Conservation (phyloP, 176 grass and related monocot species). For the Triticum urartu region DNA sequence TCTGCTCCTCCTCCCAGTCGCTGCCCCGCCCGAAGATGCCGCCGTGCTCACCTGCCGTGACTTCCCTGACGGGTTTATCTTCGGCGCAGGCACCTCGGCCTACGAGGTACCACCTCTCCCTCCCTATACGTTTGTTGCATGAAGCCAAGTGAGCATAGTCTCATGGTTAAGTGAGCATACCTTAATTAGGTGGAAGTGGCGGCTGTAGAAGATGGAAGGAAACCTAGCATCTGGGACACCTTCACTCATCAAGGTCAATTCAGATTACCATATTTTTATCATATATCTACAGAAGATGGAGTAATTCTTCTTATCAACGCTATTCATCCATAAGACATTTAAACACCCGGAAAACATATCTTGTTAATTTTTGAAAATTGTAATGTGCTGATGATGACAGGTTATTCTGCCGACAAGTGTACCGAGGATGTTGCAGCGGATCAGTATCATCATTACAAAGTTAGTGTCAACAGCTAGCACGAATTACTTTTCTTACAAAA, state of each 20-base stretch:
- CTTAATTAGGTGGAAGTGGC: too few relatives aligned
- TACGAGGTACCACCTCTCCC: slow-evolving; percentile 3
- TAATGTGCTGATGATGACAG: background rate
- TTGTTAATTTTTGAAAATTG: background rate
- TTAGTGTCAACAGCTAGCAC: background rate
- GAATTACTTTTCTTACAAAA: background rate
- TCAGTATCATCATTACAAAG: background rate
- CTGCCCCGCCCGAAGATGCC: background rate
- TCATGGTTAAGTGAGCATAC: background rate
- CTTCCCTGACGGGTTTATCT: slow-evolving; percentile 45
- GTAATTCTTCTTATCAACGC: too few relatives aligned
- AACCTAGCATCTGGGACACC: too few relatives aligned
- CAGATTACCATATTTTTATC: too few relatives aligned
- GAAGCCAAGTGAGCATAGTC: background rate
- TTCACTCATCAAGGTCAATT: too few relatives aligned
- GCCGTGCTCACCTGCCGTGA: slow-evolving; percentile 35
- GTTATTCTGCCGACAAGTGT: background rate
- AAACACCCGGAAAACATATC: too few relatives aligned
- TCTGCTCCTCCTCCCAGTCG: background rate
- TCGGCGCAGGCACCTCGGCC: background rate
- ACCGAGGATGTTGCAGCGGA: background rate
- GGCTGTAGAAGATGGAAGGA: too few relatives aligned
- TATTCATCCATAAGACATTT: too few relatives aligned
- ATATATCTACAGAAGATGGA: too few relatives aligned
- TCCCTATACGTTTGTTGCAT: background rate